Conservation (phyloP, 257 asterid genomes). For the Solanum piurae region DNA sequence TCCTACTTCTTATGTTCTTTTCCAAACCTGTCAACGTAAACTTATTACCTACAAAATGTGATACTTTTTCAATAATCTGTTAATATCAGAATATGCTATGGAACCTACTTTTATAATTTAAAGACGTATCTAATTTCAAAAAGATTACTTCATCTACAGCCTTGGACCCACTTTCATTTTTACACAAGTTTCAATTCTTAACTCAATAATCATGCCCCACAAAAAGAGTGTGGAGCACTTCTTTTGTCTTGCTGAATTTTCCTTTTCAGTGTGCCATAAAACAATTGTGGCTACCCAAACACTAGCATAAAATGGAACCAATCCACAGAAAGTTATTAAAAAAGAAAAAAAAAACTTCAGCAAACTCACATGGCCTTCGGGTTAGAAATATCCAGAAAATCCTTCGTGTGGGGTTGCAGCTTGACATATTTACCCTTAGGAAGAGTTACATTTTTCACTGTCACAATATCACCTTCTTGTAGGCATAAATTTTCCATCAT, state of each 20-base stretch:
- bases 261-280: neutral
- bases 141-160: neutral
- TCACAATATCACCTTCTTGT: constrained; percentile 88
- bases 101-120: neutral
- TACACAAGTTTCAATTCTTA: neutral
- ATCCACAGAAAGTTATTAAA: neutral
- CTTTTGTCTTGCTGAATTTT: neutral
- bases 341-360: neutral
- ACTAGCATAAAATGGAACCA: neutral
- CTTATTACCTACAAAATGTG: neutral
- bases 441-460: constrained; percentile 83
- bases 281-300: neutral
- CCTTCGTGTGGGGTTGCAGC: constrained; percentile 92
- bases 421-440: constrained; percentile 93
- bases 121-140: neutral
- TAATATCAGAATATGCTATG: neutral
- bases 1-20: neutral
- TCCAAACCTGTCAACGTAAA: neutral
- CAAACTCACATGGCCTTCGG: constrained; percentile 93
- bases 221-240: neutral
- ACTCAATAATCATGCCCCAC: neutral
- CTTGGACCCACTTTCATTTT: neutral
- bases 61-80: neutral
- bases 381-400: constrained; percentile 92
- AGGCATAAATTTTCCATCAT: constrained; percentile 96